A percentile compares a stretch with the other conserved stretches of the same genome.
These are phyloP conservation scores for Exidia glandulosa DNA, from an alignment of 768 basidiomycete species.

Conservation along the genomic window DNA sequence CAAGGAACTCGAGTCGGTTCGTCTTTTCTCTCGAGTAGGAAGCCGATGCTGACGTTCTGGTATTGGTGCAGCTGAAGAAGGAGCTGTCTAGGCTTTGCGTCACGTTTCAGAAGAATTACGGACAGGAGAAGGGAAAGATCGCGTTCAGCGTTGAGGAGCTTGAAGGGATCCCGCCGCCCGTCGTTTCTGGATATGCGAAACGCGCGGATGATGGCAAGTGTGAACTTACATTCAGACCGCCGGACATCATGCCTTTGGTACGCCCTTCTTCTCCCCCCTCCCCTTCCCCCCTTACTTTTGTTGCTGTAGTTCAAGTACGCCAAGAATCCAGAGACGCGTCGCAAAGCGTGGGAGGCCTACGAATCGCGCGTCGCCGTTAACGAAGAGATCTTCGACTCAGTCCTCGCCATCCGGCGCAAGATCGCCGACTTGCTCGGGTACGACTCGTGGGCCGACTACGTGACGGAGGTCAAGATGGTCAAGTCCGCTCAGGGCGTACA, in stretches of 20 bases:
- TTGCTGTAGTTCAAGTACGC: constrained; percentile 67
- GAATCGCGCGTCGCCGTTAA: constrained; percentile 63
- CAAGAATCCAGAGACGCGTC: constrained; percentile 55
- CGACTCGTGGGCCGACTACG: constrained; percentile 72
- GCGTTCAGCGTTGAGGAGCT: constrained; percentile 63
- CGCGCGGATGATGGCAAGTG: constrained; percentile 53
- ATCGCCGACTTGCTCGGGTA: constrained; percentile 62
- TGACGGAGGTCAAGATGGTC: constrained; percentile 80
- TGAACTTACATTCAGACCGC: constrained; percentile 72
- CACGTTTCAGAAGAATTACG: constrained; percentile 88
- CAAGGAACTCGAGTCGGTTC: constrained; percentile 34
- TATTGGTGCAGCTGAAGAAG: constrained; percentile 52
- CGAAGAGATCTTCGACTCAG: constrained; percentile 55
- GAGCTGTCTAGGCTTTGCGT: constrained; percentile 63
- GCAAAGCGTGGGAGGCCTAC: constrained; percentile 50
- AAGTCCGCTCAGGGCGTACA: constrained; percentile 53
- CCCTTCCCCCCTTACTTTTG: neutral
- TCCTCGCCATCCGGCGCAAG: constrained; percentile 57
- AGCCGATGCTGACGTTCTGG: neutral
- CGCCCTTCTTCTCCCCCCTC: constrained; percentile 10
- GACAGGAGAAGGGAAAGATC: constrained; percentile 69
- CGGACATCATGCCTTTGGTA: constrained; percentile 71
- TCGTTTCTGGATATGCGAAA: constrained; percentile 66
- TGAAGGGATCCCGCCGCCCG: constrained; percentile 69
- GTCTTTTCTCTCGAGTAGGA: neutral